Conservation (phyloP, 768 basidiomycete genomes). For the Erythrobasidium yunnanense region DNA sequence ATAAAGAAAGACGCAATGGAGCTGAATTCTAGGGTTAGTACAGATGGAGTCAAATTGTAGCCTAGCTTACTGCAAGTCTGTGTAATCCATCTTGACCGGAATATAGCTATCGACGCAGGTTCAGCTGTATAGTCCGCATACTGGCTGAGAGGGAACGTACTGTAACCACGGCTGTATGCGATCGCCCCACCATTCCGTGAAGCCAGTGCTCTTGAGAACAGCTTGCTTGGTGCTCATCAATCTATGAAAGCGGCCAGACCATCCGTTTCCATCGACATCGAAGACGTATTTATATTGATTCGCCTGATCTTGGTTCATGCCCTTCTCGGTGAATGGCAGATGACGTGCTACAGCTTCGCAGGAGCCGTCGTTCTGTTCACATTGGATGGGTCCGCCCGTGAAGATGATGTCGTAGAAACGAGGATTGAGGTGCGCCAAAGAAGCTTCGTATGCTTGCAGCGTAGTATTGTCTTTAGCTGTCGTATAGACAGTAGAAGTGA, state of each 20-base stretch:
- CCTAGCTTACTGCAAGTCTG: conserved; percentile 42
- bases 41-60: conserved; percentile 37
- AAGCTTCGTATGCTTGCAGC: neutral
- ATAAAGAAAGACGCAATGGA: conserved; percentile 44
- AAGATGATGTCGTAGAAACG: conserved; percentile 33
- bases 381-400: conserved; percentile 30
- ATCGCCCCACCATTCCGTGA: conserved; percentile 36
- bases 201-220: conserved; percentile 39
- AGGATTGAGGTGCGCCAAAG: conserved; percentile 1
- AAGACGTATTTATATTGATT: conserved; percentile 34
- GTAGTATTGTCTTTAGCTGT: conserved; percentile 7
- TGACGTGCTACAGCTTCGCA: conserved; percentile 22
- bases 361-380: conserved; percentile 28
- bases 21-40: conserved; percentile 40
- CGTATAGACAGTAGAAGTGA: conserved; percentile 9
- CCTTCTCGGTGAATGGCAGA: conserved; percentile 22
- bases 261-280: conserved; percentile 48
- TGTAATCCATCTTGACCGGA: conserved; percentile 38
- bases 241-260: conserved; percentile 72
- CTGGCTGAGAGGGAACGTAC: neutral
- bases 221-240: conserved; percentile 44
- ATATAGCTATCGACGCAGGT: conserved; percentile 38
- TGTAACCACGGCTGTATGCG: conserved; percentile 44
- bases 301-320: conserved; percentile 27
- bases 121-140: neutral